Base-by-base conservation (phyloP, 345 rosid species). In the Syzygium jambos region DNA sequence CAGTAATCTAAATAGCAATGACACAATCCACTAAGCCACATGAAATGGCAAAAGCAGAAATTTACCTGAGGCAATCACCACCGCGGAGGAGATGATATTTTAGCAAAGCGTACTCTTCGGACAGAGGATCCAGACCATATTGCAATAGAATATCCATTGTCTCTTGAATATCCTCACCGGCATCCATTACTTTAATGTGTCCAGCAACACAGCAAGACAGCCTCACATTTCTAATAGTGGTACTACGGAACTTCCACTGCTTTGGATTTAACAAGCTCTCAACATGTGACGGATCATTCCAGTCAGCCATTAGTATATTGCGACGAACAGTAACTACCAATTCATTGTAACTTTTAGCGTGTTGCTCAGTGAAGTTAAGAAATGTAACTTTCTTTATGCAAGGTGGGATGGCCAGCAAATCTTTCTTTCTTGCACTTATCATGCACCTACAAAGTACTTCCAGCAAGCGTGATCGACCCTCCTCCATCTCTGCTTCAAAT, bases 201-300 rank as follows among this genome's bases (percentile, higher is more conserved):
- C 99, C 99, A 41, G 99, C 98, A 87, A 98, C 99, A 92, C 99
- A 98, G 89, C 99, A 98, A 77, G 99, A 98, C 52, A 95, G 87
- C 92, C 99, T 95, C 53, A 98, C 94, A 91, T 96, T 98, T 87
- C 92, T 92, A 41, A 98, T 91, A 43, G 98, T 94, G 84, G 90
- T 87, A 86, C 93, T 91, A 84, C 99, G 95, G 89, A 91, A 92
- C 88, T 98, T 98, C 99, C 99, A 96, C 92, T 96, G 99, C 92
- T 95, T 98, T 63, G 96, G 94, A 91, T 96, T 98, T 84, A 98
- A 94, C 92, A 98, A 93, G 90, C 99, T 98, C 93, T 98, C 99
- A 86, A 98, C 93, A 89, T 98, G 99, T 86, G 99, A 94, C 57
- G 99, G 99, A 92, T 98, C 99, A 88, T 98, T 98, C 99, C 99